These are phyloP conservation scores for Coccomyxa sp. DNA, from an alignment of 139 green algal species.

Conservation along the genomic window DNA sequence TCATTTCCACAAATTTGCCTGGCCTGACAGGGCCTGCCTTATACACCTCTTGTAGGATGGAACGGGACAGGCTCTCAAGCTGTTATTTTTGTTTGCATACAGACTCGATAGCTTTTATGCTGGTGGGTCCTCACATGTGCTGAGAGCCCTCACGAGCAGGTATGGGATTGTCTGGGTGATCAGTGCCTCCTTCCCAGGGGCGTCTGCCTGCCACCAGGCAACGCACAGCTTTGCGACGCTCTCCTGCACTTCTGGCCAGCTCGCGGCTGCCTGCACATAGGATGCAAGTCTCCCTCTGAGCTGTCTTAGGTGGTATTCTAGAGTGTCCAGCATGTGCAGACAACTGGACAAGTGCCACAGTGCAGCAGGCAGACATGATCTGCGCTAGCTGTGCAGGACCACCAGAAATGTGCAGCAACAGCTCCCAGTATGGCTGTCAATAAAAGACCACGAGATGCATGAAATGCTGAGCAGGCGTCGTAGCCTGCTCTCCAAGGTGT, in stretches of 20 bases:
- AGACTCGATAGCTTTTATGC: not conserved
- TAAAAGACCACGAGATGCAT: not conserved
- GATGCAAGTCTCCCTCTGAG: no score
- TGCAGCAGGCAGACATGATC: not conserved
- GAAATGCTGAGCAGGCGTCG: not conserved
- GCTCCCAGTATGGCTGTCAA: not conserved
- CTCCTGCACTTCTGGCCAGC: conserved; percentile 54
- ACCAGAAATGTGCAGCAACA: not conserved
- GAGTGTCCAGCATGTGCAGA: not conserved
- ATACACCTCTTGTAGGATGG: not conserved
- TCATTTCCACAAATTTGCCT: not conserved
- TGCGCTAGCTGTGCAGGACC: not conserved
- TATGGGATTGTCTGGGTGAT: conserved; percentile 66
- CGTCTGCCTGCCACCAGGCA: conserved; percentile 58
- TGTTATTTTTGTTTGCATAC: not conserved
- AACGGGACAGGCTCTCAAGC: not conserved
- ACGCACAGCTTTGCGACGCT: conserved; percentile 61
- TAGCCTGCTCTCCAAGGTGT: not conserved
- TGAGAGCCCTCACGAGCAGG: conserved; percentile 46
- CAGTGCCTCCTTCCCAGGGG: conserved; percentile 45
- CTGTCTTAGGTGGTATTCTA: no score
- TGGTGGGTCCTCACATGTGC: not conserved
- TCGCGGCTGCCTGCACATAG: conserved; percentile 34
- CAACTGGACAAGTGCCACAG: not conserved
- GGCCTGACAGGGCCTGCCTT: not conserved